A percentile compares a stretch with the other conserved stretches of the same genome.
Conservation (phyloP, 2,329 filamentous ascomycete genomes). For the Scedosporium apiospermum region DNA sequence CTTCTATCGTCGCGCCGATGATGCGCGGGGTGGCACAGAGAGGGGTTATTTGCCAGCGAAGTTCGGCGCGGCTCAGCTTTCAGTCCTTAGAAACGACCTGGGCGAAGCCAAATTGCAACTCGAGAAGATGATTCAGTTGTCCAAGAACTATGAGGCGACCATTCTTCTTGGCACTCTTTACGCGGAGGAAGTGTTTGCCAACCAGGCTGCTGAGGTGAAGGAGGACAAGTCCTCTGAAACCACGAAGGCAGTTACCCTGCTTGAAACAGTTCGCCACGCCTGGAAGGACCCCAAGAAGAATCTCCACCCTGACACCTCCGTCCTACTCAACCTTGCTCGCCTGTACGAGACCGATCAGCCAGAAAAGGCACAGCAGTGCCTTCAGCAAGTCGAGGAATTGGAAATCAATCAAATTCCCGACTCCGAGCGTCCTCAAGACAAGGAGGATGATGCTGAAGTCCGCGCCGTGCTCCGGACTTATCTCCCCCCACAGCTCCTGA, state of each 20-base stretch:
- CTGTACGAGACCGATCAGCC: conserved; percentile 80
- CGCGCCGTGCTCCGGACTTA: conserved; percentile 60
- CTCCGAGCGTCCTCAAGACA: conserved; percentile 53
- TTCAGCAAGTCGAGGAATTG: conserved; percentile 85
- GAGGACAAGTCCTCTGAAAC: conserved; percentile 81
- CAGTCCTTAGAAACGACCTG: conserved; percentile 72
- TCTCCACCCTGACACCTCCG: conserved; percentile 69
- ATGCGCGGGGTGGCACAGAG: conserved; percentile 84
- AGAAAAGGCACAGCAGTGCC: conserved; percentile 84
- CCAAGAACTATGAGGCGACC: conserved; percentile 80
- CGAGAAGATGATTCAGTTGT: conserved; percentile 87
- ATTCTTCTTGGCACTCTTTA: conserved; percentile 84
- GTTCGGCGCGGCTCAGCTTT: conserved; percentile 85
- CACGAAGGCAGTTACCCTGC: conserved; percentile 75
- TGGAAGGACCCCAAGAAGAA: conserved; percentile 94
- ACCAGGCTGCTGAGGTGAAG: conserved; percentile 59
- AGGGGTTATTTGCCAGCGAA: conserved; percentile 89
- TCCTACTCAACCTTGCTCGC: conserved; percentile 82
- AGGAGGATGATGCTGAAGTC: conserved; percentile 46
- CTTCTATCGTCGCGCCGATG: conserved; percentile 83
- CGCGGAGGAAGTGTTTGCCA: conserved; percentile 85
- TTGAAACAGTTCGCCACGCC: conserved; percentile 74
- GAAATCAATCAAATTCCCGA: conserved; percentile 71
- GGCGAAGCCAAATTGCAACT: conserved; percentile 88
- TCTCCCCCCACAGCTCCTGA: conserved; percentile 83